phyloP scores from a whole-genome alignment of 129 eudicot genomes.

The Ambrosia artemisiifolia region DNA sequence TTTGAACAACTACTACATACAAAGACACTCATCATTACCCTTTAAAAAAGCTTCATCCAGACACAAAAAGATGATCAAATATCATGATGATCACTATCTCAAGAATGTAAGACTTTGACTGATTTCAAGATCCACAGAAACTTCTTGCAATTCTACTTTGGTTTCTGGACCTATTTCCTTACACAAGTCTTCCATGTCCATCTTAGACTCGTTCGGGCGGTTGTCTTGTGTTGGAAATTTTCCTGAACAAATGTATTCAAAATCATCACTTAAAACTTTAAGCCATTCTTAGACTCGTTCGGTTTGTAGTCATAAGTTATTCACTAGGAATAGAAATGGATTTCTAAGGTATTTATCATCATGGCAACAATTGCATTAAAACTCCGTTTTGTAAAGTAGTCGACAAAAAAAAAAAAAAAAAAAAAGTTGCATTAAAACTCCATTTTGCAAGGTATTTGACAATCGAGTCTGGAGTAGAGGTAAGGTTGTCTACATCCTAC shows the following conservation, averaged over 20 bases:
- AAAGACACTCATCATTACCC: constrained; percentile 25
- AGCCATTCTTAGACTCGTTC: not conserved
- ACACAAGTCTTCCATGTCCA: constrained; percentile 20
- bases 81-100: constrained; percentile 31
- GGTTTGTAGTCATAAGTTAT: not conserved
- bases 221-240: constrained; percentile 42
- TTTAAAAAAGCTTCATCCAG: constrained; percentile 23
- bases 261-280: not conserved
- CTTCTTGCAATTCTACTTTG: constrained; percentile 21
- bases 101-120: constrained; percentile 19
- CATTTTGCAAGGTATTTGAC: no score
- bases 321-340: not conserved
- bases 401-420: not conserved
- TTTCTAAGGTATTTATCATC: not conserved
- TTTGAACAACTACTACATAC: constrained; percentile 25
- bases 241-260: constrained; percentile 43
- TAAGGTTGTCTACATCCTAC: no score
- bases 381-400: not conserved
- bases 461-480: no score
- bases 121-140: constrained; percentile 4
- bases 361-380: not conserved
- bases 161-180: constrained; percentile 24
- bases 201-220: constrained; percentile 54
- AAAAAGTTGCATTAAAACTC: no score
- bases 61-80: constrained; percentile 15